Evolutionary conservation across 345 rosid genomes (phyloP), one percentile per base, ranked within the genome.

Genomic region (Sisymbrium irio): DNA sequence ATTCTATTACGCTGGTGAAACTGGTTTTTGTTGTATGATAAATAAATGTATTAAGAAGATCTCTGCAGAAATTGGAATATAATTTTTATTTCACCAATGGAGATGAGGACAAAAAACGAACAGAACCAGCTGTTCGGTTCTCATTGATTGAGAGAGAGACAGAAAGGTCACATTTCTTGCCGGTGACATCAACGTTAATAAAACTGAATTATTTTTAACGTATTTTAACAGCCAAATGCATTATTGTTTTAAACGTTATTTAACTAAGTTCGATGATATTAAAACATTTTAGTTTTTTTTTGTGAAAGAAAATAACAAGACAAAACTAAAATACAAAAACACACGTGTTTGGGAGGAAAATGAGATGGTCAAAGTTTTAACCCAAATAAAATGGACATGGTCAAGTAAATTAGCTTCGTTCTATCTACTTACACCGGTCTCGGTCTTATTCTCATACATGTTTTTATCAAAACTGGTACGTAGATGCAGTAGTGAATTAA

Each of bases 101-200:
- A 56, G 37, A 64, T 47, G 27, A 64, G 11, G 67, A 77, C 67
- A 57, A 57, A 64, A 64, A 46, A 46, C 10, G 37, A 77, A 77
- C 15, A 57, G 47, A 37, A 46, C 40, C 47, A 71, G 72, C 80
- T 77, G 76, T 70, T 64, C 15, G 18, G 76, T 64, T 65, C 13
- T 70, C 20, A 70, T 71, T 71, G 72, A 71, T 71, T 64, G 44
- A 9, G 47, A 62, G 33, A 13, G 35, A 49, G 60, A 58, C 27
- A 45, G 9, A 49, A 8, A 35, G 41, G 58, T 53, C 58, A 59
- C 49, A 54, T 44, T 25, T 62, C 58, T 69, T 8, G 72, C 76
- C 62, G 67, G 53, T 76, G 65, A 69, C 45, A 55, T 70, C 53
- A 54, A 54, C 59, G 5, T 51, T 10, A 55, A 18, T n/a, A 56